A percentile compares a stretch with the other conserved stretches of the same genome.
Evolutionary conservation across 768 basidiomycete species (phyloP).

Genomic region (Strobilomyces confusus): DNA sequence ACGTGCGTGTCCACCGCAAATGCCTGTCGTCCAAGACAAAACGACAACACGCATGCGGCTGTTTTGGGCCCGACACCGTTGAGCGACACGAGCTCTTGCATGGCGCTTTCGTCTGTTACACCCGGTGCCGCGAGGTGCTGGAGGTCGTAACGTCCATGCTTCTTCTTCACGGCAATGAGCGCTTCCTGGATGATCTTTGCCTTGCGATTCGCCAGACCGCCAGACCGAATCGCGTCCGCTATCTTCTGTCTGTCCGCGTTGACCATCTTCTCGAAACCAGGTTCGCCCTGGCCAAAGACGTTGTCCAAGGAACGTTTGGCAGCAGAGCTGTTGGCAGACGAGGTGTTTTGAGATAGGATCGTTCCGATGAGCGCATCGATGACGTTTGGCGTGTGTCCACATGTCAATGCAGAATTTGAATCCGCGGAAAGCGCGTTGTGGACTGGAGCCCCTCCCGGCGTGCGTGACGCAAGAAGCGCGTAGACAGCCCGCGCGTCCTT

Average conservation of each 20-base stretch:
- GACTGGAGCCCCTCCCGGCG: slow-evolving; percentile 31
- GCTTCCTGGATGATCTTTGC: slow-evolving; percentile 51
- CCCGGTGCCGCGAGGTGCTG: slow-evolving; percentile 43
- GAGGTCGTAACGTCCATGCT: slow-evolving; percentile 52
- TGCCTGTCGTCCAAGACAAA: slow-evolving; percentile 55
- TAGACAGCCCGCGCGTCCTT: slow-evolving; percentile 39
- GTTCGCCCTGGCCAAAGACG: slow-evolving; percentile 43
- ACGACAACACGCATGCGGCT: slow-evolving; percentile 57
- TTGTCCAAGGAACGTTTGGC: slow-evolving; percentile 48
- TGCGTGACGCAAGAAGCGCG: slow-evolving; percentile 37
- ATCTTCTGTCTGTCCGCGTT: slow-evolving; percentile 39
- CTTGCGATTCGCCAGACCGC: slow-evolving; percentile 60
- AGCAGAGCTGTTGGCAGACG: slow-evolving; percentile 43
- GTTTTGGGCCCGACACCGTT: slow-evolving; percentile 62
- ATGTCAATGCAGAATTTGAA: slow-evolving; percentile 42
- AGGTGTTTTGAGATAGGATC: slow-evolving; percentile 60
- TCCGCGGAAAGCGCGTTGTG: slow-evolving; percentile 21
- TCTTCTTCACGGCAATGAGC: slow-evolving; percentile 38
- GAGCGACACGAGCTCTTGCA: slow-evolving; percentile 54
- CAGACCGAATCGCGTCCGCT: slow-evolving; percentile 46
- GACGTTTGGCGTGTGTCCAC: slow-evolving; percentile 48
- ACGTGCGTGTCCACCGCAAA: slow-evolving; percentile 68
- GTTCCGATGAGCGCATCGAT: slow-evolving; percentile 56
- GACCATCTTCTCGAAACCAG: slow-evolving; percentile 46
- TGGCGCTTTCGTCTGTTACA: slow-evolving; percentile 44